These are phyloP conservation scores for Sclerotinia sclerotiorum DNA, from an alignment of 2,329 filamentous ascomycete genomes.

Conservation along the genomic window DNA sequence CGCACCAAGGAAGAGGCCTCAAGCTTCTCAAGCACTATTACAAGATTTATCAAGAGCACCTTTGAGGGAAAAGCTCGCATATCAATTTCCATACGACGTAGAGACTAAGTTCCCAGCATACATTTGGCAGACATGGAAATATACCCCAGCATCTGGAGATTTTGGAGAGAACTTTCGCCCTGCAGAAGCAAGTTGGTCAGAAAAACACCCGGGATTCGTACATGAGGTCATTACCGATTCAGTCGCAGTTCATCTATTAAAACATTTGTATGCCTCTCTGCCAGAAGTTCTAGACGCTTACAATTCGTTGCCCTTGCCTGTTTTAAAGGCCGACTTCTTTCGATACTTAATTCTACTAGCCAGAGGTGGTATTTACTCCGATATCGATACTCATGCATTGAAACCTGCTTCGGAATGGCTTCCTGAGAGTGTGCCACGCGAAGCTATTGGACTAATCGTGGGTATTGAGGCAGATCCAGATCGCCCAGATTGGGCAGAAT, in stretches of 20 bases:
- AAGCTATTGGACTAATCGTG: constrained; percentile 80
- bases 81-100: constrained; percentile 91
- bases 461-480: constrained; percentile 97
- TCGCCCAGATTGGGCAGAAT: constrained; percentile 85
- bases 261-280: constrained; percentile 80
- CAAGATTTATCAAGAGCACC: constrained; percentile 68
- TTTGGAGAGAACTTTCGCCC: constrained; percentile 76
- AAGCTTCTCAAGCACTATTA: constrained; percentile 32
- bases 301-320: constrained; percentile 67
- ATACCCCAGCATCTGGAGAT: constrained; percentile 70
- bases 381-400: constrained; percentile 88
- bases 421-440: constrained; percentile 71
- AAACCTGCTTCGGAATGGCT: constrained; percentile 86
- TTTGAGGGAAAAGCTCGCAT: constrained; percentile 77
- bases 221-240: constrained; percentile 97
- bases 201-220: constrained; percentile 83
- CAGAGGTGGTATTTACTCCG: constrained; percentile 79
- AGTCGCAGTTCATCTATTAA: constrained; percentile 76
- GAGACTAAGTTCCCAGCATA: constrained; percentile 90
- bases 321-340: constrained; percentile 75
- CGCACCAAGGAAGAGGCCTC: constrained; percentile 28
- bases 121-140: constrained; percentile 99
- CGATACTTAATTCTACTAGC: constrained; percentile 71
- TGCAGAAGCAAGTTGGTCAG: constrained; percentile 85
- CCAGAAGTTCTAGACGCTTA: constrained; percentile 80